Conservation (phyloP, 2,329 filamentous ascomycete species). For the Alternaria sp. region DNA sequence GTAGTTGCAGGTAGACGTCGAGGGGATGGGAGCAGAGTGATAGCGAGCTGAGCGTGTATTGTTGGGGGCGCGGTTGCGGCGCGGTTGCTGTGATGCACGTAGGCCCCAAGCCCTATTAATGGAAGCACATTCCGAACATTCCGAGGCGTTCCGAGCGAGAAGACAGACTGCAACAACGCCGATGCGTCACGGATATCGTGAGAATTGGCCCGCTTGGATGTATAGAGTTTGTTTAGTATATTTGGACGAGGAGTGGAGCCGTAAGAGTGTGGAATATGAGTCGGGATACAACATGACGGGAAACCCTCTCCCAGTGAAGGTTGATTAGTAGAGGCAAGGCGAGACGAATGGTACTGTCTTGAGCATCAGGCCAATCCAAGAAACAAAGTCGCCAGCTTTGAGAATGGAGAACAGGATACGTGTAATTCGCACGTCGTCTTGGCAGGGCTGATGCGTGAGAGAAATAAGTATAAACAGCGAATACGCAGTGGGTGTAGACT, state of each 20-base stretch:
- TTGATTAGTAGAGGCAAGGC: not conserved
- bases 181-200: not conserved
- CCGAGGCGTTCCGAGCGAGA: not conserved
- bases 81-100: not conserved
- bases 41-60: not conserved
- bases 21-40: not conserved
- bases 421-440: too few species aligned
- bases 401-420: too few species aligned
- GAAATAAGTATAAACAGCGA: too few species aligned
- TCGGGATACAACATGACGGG: not conserved
- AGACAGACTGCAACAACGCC: not conserved
- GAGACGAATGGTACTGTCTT: not conserved
- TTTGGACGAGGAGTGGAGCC: not conserved
- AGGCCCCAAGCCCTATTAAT: not conserved
- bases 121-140: not conserved
- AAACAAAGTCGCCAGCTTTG: too few species aligned
- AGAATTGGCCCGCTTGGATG: not conserved
- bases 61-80: not conserved
- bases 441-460: too few species aligned
- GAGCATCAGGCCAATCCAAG: too few species aligned
- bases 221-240: not conserved
- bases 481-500: too few species aligned
- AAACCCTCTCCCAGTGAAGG: not conserved
- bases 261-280: not conserved
- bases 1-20: not conserved